Percentiles rank a stretch among this genome's conserved stretches.
These are phyloP conservation scores for Chenopodium quinoa DNA, from an alignment of 148 eudicot species.

Conservation along the genomic window DNA sequence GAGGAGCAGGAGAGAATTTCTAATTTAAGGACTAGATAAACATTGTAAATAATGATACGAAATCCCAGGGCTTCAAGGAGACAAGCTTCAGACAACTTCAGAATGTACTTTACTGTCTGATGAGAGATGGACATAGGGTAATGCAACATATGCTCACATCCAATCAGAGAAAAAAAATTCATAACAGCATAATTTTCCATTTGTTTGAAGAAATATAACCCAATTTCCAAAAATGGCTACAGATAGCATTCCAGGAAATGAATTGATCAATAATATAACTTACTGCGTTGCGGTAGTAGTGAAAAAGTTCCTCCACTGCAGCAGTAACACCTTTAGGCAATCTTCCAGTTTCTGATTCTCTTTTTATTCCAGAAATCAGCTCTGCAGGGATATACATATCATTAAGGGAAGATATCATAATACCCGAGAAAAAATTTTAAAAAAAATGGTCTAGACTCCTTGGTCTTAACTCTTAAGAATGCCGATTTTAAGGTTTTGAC, in stretches of 20 bases:
- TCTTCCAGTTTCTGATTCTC: slow-evolving; percentile 66
- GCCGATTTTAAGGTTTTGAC: not conserved
- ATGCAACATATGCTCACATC: not conserved
- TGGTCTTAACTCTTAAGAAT: too few relatives aligned
- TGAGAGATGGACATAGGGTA: slow-evolving; percentile 3
- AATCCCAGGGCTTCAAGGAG: not conserved
- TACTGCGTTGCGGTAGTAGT: slow-evolving; percentile 81
- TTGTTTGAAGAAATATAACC: not conserved
- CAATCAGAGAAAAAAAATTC: not conserved
- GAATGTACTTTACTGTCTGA: not conserved
- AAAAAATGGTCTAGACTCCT: too few relatives aligned
- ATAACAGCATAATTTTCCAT: not conserved
- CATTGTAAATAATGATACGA: not conserved
- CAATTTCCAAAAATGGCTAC: not conserved
- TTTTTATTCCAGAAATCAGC: slow-evolving; percentile 58
- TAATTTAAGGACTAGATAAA: not conserved
- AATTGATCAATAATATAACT: slow-evolving; percentile 24
- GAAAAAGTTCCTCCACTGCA: slow-evolving; percentile 80
- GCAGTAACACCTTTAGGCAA: slow-evolving; percentile 64
- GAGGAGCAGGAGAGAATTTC: not conserved
- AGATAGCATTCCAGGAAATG: not conserved
- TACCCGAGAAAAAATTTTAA: too few relatives aligned
- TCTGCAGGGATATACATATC: slow-evolving; percentile 42
- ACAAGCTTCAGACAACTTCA: slow-evolving; percentile 3
- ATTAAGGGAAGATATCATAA: not conserved